Percentiles rank a stretch among this genome's conserved stretches.
phyloP scores from a whole-genome alignment of 306 rosid genomes.

The Trifolium subterraneum region DNA sequence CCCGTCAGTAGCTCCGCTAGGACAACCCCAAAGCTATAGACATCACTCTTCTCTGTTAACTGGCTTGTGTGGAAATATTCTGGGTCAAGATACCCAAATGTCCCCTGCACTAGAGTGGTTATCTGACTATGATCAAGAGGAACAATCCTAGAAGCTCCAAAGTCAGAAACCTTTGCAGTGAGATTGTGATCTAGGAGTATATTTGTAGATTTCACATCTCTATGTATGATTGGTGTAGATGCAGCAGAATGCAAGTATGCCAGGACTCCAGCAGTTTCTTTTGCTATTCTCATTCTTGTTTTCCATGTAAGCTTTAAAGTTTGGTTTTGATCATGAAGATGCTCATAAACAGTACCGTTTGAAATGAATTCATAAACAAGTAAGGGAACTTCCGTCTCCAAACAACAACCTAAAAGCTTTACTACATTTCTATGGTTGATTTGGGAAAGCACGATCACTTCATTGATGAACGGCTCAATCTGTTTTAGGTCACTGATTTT shows the following conservation, averaged over 20 bases:
- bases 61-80: no score
- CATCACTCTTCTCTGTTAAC: background rate
- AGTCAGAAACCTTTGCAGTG: no score
- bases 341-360: background rate
- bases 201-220: no score
- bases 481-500: background rate
- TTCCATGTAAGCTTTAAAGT: background rate
- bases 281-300: background rate
- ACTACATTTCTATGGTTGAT: background rate
- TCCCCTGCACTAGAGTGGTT: no score
- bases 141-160: no score
- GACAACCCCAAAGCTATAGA: background rate
- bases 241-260: background rate
- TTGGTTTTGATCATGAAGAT: background rate
- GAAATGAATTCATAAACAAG: no score
- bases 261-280: background rate
- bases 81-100: no score
- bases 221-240: background rate
- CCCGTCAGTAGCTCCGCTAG: background rate
- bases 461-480: background rate
- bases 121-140: no score
- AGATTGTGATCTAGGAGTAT: no score
- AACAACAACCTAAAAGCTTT: no score
- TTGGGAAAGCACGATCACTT: background rate
- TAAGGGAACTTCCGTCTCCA: no score